Percentiles rank a stretch among this genome's conserved stretches.
These are phyloP conservation scores for Lactifluus subvellereus DNA, from an alignment of 768 basidiomycete species.

Conservation along the genomic window DNA sequence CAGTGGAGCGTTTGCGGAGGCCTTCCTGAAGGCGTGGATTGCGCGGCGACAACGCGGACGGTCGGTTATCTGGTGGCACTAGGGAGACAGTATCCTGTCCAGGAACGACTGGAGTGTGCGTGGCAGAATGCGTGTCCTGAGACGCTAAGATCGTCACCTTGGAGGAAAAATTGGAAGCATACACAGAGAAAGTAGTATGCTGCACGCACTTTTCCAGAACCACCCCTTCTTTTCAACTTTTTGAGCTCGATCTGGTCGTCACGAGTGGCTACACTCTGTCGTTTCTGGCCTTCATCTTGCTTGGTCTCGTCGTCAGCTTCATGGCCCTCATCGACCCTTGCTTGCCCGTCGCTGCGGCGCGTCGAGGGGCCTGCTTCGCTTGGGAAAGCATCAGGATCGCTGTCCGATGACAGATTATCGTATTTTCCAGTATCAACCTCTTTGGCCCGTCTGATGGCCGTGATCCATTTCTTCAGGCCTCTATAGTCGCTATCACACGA, in stretches of 20 bases:
- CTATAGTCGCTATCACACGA: conserved; percentile 23
- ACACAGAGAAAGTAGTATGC: background rate
- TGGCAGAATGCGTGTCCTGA: background rate
- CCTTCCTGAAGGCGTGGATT: background rate
- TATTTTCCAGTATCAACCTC: background rate
- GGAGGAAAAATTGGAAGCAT: background rate
- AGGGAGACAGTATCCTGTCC: background rate
- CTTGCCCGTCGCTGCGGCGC: no score
- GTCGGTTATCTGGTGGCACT: background rate
- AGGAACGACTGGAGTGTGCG: no score
- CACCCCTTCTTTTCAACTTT: background rate
- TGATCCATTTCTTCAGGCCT: conserved; percentile 22
- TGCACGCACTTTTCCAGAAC: background rate
- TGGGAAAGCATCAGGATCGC: background rate
- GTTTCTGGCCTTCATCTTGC: background rate
- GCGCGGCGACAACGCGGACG: background rate
- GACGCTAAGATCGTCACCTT: background rate
- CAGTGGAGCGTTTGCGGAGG: conserved; percentile 13
- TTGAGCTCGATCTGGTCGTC: background rate
- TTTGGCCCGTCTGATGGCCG: conserved; percentile 6
- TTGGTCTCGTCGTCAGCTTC: background rate
- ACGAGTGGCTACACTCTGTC: background rate
- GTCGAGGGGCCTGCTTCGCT: background rate
- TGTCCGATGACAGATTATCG: background rate
- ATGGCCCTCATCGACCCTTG: background rate